Base-by-base conservation (phyloP, 208 protist genomes). In the Acanthamoeba castellanii region DNA sequence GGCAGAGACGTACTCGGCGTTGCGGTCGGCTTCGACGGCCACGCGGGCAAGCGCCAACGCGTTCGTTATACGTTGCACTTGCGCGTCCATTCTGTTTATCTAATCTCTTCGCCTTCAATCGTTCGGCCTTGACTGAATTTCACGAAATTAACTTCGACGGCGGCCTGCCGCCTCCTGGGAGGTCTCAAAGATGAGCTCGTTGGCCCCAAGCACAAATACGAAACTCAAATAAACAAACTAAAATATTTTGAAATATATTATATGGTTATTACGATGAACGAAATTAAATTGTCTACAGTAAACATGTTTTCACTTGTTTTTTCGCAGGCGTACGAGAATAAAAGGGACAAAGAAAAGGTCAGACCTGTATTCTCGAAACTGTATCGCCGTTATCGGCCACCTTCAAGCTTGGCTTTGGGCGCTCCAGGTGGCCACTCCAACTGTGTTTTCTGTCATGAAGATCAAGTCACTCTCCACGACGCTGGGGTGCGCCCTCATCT, bases 21-120 rank as follows among this genome's bases (percentile, higher is more conserved):
- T 82, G 74, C 74, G 74, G 74, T 82, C 74, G 37, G 74, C 74
- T 18, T 82, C 74, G 3, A 82, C 74, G 14, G 74, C 74, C 37
- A 34, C 20, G 22, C 74, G 74, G 16, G 74, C 74, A 7, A 82
- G 74, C 20, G 74, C 20, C 37, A 82, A 34, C 22, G 74, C 74
- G 37, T 82, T 82, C 22, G 74, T 82, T 8, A 82, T n/a, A 3
- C 74, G 74, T 37, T 82, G 74, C 37, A 82, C 74, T 82, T 82
- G 74, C 0, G 37, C 74, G 37, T 82, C 74, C 74, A 82, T 82
- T 34, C 52, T 20, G 16, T 68, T 1, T 6, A n/a, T 1, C 2
- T n/a, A 66, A 55, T 55, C 57, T 64, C 18, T 13, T 25, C 20
- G 57, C 5, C 37, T 55, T 55, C 5, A 64, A 64, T 64, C 57